Percentiles rank a stretch among this genome's conserved stretches.
These are phyloP conservation scores for Tolypocladium ovalisporum DNA, from an alignment of 2,329 filamentous ascomycete genomes.

Conservation along the genomic window DNA sequence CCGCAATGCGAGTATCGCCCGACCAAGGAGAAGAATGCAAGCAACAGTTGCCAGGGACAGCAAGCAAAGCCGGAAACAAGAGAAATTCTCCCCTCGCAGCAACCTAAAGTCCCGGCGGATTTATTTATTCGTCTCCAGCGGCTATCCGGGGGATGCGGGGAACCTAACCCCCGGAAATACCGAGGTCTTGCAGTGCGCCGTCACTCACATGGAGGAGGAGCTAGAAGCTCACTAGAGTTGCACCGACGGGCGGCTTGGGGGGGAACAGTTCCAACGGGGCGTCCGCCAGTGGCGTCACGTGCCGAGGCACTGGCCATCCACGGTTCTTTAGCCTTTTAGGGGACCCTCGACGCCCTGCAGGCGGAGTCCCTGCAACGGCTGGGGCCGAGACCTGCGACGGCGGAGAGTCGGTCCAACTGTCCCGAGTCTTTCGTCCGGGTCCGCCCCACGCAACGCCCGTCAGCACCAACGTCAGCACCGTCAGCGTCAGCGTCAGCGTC, in stretches of 20 bases:
- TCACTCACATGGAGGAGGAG: too few species aligned
- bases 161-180: conserved; percentile 6
- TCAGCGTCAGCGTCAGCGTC: too few species aligned
- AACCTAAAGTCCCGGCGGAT: not conserved
- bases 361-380: too few species aligned
- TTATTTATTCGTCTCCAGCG: not conserved
- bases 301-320: not conserved
- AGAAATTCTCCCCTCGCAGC: not conserved
- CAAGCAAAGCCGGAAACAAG: not conserved
- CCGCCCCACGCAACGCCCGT: not conserved
- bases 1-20: not conserved
- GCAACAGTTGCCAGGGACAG: not conserved
- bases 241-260: not conserved
- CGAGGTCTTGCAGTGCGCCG: conserved; percentile 12
- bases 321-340: too few species aligned
- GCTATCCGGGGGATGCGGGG: not conserved
- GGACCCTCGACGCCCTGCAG: too few species aligned
- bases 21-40: not conserved
- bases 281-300: not conserved
- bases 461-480: too few species aligned
- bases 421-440: not conserved
- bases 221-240: not conserved
- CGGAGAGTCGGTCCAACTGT: not conserved
- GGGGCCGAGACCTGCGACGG: too few species aligned
- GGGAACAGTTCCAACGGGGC: not conserved